Percentiles rank a stretch among this genome's conserved stretches.
These are phyloP conservation scores for Pseudisothecium myosuroides DNA, from an alignment of 225 moss, liverwort and hornwort genomes.

Conservation along the genomic window DNA sequence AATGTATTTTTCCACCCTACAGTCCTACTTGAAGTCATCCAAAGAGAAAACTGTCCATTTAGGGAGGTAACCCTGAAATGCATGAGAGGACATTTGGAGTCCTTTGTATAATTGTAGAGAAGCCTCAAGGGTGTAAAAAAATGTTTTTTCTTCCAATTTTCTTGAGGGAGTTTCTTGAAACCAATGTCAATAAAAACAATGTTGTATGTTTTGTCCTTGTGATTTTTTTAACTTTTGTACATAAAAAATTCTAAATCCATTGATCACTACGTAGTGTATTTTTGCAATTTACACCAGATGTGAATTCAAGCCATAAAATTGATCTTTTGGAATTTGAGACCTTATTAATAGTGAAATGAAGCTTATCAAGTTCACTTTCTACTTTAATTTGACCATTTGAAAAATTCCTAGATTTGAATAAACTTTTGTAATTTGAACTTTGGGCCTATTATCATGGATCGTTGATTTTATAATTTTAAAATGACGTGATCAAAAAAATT, in stretches of 20 bases:
- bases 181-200: background rate
- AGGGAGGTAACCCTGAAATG: background rate
- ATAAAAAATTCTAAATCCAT: background rate
- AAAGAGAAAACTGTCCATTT: background rate
- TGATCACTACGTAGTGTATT: accelerated
- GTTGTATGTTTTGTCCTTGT: background rate
- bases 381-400: background rate
- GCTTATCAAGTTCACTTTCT: background rate
- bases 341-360: background rate
- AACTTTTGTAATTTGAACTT: background rate
- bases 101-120: background rate
- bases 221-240: background rate
- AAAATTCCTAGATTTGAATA: background rate
- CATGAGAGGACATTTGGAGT: background rate
- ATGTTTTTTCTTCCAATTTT: background rate
- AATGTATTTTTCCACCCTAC: no score
- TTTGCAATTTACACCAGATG: background rate
- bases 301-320: background rate
- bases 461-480: background rate
- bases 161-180: background rate
- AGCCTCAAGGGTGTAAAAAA: background rate
- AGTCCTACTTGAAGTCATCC: background rate
- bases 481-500: no score
- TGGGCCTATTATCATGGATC: background rate
- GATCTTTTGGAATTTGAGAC: background rate